Evolutionary conservation across 1,139 yeast species (phyloP), one percentile per base, ranked within the genome.

Genomic region (Geotrichum bryndzae): DNA sequence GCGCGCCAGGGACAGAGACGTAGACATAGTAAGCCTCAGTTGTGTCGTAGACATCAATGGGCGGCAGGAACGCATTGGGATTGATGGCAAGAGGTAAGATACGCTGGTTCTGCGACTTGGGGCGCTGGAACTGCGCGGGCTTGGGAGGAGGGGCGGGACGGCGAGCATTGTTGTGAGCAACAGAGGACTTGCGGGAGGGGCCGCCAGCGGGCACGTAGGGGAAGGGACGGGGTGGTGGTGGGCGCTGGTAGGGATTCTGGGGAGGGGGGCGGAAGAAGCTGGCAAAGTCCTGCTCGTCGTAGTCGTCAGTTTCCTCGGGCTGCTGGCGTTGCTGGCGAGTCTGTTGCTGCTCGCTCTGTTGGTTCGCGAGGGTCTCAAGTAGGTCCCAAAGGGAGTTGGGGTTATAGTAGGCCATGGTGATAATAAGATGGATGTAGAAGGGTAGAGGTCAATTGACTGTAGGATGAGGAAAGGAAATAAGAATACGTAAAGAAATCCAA

Each of bases 1-100:
- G 73, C 8, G 84, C 84, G 56, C 87, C 87, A 6, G 87, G 83
- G 18, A 84, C 72, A 4, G 85, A 79, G 8, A 82, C 71, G 1
- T 79, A 79, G 15, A 82, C 77, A 22, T 76, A 68, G 66, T 81
- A 83, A 22, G 76, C 72, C 10, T 74, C 75, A 4, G 77, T 76
- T 51, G 77, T 73, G 62, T 83, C 84, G 66, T 82, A 82, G 22
- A 83, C 79, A 66, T 83, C 84, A 8, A 82, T 73, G 59, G 82
- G 80, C n/a, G 87, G 86, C 45, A 58, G 50, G 51, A 61, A 61
- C 15, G 58, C 54, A 38, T 61, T 53, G 5, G 61, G 55, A 10
- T 31, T 35, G 6, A 46, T 18, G 8, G 59, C 7, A 18, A 53
- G 22, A 4, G 48, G 45, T 25, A 38, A 48, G 46, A 60, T 25